Conservation (phyloP, 164 flowering plant genomes). For the Nymphaea colorata region DNA sequence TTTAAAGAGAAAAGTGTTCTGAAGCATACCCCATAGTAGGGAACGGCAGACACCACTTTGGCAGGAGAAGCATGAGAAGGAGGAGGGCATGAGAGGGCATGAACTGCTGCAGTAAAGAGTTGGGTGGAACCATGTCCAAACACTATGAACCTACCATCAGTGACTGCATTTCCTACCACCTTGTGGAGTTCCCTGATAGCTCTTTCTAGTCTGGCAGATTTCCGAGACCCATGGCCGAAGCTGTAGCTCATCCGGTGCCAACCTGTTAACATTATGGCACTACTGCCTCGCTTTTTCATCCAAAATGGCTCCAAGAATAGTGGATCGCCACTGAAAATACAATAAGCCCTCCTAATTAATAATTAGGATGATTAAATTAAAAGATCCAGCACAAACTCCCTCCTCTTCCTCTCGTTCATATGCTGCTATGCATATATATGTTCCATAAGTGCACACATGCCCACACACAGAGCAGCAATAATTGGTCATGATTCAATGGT, state of each 20-base stretch:
- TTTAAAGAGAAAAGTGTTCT: too few species aligned
- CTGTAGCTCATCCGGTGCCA: constrained; percentile 67
- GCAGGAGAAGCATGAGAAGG: constrained; percentile 11
- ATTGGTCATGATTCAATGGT: too few species aligned
- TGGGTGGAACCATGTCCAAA: constrained; percentile 76
- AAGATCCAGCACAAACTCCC: too few species aligned
- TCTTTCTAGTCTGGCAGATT: constrained; percentile 28
- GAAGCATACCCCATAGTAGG: constrained; percentile 38
- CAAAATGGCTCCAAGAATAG: constrained; percentile 64
- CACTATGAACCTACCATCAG: constrained; percentile 34
- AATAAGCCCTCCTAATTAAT: background rate
- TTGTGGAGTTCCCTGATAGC: constrained; percentile 33
- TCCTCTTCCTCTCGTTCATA: too few species aligned
- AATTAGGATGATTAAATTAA: background rate
- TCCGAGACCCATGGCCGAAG: constrained; percentile 8
- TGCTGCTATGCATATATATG: too few species aligned
- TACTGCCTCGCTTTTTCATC: constrained; percentile 29
- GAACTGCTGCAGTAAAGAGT: constrained; percentile 50
- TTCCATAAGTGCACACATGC: too few species aligned
- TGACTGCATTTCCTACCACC: constrained; percentile 47
- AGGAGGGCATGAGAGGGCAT: constrained; percentile 31
- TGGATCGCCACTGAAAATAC: constrained; percentile 45
- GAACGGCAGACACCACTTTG: constrained; percentile 43
- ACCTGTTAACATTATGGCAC: constrained; percentile 41
- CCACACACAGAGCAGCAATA: too few species aligned